Evolutionary conservation across 2,329 filamentous ascomycete species (phyloP).

Genomic region (Aspergillus spinulosporus): DNA sequence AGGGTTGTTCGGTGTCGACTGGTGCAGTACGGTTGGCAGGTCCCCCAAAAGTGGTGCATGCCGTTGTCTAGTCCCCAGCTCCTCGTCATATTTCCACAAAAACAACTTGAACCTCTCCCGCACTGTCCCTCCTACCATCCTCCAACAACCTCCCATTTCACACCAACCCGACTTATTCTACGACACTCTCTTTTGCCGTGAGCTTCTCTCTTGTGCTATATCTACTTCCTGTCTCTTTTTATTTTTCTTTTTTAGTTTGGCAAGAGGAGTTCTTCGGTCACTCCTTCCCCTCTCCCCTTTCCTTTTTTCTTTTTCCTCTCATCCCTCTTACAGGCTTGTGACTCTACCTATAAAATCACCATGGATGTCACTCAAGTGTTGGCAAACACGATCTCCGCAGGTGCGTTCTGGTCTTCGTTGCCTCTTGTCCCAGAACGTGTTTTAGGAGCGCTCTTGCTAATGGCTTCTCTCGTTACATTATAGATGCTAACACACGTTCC

Average conservation of each 20-base stretch:
- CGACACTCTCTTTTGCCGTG: constrained; percentile 26
- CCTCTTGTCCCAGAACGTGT: not conserved
- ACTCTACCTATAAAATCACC: constrained; percentile 46
- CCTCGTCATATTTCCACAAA: constrained; percentile 43
- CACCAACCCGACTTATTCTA: constrained; percentile 15
- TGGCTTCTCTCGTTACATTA: constrained; percentile 35
- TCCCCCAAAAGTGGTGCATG: not conserved
- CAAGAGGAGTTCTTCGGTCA: constrained; percentile 20
- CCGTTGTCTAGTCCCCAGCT: constrained; percentile 21
- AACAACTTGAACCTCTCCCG: constrained; percentile 24
- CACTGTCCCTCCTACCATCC: constrained; percentile 26
- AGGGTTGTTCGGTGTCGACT: not conserved
- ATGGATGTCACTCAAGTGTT: constrained; percentile 99
- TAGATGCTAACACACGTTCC: constrained; percentile 87
- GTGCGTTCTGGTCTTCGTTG: constrained; percentile 54
- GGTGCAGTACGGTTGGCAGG: not conserved
- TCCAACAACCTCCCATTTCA: constrained; percentile 1
- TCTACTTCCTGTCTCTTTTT: constrained; percentile 13
- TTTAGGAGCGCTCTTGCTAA: constrained; percentile 21
- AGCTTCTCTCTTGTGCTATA: constrained; percentile 17
- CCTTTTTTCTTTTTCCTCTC: constrained; percentile 22
- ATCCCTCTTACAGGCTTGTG: constrained; percentile 23
- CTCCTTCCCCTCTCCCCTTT: constrained; percentile 21
- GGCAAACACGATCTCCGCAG: constrained; percentile 91
- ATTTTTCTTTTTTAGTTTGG: constrained; percentile 17